Percentiles rank a stretch among this genome's conserved stretches.
These are phyloP conservation scores for Pseudophaeomoniella oleicola DNA, from an alignment of 2,329 filamentous ascomycete genomes.

Conservation along the genomic window DNA sequence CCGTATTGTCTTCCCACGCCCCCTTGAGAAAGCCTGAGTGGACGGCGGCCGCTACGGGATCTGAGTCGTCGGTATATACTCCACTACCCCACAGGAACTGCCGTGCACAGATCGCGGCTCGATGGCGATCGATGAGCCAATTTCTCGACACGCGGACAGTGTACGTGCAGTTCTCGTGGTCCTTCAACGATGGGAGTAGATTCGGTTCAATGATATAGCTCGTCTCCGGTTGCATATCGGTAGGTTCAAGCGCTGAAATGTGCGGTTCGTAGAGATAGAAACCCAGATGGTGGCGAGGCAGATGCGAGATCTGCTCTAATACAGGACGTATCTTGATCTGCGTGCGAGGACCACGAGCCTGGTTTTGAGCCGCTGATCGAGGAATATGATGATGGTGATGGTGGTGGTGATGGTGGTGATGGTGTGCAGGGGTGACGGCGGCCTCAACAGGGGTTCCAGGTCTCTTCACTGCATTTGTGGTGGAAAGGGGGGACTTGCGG, in stretches of 20 bases:
- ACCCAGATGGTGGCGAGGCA: constrained; percentile 67
- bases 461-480: constrained; percentile 14
- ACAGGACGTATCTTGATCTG: constrained; percentile 56
- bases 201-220: constrained; percentile 48
- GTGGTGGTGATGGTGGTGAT: constrained; percentile 30
- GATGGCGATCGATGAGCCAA: constrained; percentile 53
- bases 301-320: constrained; percentile 54
- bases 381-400: constrained; percentile 25
- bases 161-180: constrained; percentile 74
- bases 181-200: constrained; percentile 55
- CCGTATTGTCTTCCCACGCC: constrained; percentile 69
- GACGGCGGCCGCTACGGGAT: constrained; percentile 81
- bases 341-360: constrained; percentile 35
- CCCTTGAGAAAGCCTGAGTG: constrained; percentile 87
- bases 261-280: constrained; percentile 66
- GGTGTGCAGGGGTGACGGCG: constrained; percentile 13
- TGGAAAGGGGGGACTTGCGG: constrained; percentile 15
- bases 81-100: constrained; percentile 85
- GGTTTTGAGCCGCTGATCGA: constrained; percentile 11
- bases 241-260: constrained; percentile 31
- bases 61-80: constrained; percentile 90
- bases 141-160: constrained; percentile 75
- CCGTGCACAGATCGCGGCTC: constrained; percentile 71
- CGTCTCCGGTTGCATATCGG: constrained; percentile 32
- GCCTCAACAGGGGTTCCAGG: constrained; percentile 11